Percentiles rank a stretch among this genome's conserved stretches.
Evolutionary conservation across 2,329 filamentous ascomycete species (phyloP).

Genomic region (Coniochaeta ligniaria): DNA sequence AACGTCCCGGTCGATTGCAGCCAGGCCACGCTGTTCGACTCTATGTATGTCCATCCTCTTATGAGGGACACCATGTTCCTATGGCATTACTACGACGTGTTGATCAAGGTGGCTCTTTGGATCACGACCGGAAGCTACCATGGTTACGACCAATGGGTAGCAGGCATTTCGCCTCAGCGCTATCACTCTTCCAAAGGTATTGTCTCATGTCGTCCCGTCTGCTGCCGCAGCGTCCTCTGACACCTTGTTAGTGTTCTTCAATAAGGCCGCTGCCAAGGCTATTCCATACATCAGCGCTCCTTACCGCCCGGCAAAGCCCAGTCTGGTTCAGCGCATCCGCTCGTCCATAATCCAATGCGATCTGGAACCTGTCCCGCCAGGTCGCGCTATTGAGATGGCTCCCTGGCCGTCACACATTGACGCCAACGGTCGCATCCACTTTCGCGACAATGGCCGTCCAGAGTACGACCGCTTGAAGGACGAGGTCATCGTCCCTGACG

Average conservation of each 20-base stretch:
- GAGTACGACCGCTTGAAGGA: slow-evolving; percentile 18
- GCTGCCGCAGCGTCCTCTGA: background rate
- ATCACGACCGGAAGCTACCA: slow-evolving; percentile 34
- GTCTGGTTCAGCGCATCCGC: slow-evolving; percentile 27
- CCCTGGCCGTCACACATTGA: slow-evolving; percentile 34
- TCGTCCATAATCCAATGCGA: slow-evolving; percentile 25
- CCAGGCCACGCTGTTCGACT: slow-evolving; percentile 41
- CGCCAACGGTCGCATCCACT: slow-evolving; percentile 26
- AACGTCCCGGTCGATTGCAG: slow-evolving; percentile 40
- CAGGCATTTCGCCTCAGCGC: slow-evolving; percentile 29
- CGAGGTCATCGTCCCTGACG: slow-evolving; percentile 28
- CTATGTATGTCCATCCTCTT: slow-evolving; percentile 38
- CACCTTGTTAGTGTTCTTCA: slow-evolving; percentile 29
- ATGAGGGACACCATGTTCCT: slow-evolving; percentile 33
- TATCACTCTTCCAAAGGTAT: slow-evolving; percentile 20
- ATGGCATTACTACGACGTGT: slow-evolving; percentile 38
- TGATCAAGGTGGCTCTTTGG: slow-evolving; percentile 34
- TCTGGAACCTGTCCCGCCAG: slow-evolving; percentile 25
- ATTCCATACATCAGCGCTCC: slow-evolving; percentile 32
- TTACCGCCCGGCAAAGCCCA: slow-evolving; percentile 18
- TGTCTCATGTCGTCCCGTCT: background rate
- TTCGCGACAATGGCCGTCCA: slow-evolving; percentile 20
- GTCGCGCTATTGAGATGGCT: slow-evolving; percentile 32
- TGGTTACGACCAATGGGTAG: slow-evolving; percentile 41
- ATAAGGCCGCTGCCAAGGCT: slow-evolving; percentile 33